These are phyloP conservation scores for Fusarium burgessii DNA, from an alignment of 2,329 filamentous ascomycete genomes.

Conservation along the genomic window DNA sequence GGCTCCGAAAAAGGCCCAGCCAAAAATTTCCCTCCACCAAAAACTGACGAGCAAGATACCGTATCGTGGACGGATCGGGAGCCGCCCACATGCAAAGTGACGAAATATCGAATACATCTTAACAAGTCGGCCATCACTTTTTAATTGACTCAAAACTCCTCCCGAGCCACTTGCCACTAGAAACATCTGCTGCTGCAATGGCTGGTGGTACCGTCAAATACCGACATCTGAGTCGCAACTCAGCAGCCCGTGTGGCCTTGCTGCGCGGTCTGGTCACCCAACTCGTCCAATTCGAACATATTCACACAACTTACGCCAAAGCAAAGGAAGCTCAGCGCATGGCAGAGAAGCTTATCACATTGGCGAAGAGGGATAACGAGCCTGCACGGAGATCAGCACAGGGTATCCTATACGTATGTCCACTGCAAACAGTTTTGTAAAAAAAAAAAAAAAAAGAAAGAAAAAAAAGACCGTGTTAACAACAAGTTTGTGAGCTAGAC, in stretches of 20 bases:
- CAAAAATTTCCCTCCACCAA: slow-evolving; percentile 52
- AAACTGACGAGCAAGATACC: slow-evolving; percentile 30
- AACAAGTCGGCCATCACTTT: not conserved
- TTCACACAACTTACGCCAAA: slow-evolving; percentile 95
- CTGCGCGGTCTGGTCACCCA: slow-evolving; percentile 96
- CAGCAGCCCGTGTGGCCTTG: slow-evolving; percentile 89
- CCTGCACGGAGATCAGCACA: slow-evolving; percentile 80
- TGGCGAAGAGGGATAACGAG: slow-evolving; percentile 93
- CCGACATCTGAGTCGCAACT: slow-evolving; percentile 86
- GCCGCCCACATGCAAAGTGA: slow-evolving; percentile 28
- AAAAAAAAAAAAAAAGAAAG: too few relatives aligned
- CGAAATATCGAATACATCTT: not conserved
- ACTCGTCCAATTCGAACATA: slow-evolving; percentile 91
- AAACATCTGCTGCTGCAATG: slow-evolving; percentile 64
- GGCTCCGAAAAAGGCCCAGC: slow-evolving; percentile 46
- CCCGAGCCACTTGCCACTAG: slow-evolving; percentile 12
- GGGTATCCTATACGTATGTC: slow-evolving; percentile 85
- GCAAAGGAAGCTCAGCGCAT: slow-evolving; percentile 96
- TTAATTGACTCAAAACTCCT: not conserved
- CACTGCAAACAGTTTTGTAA: not conserved
- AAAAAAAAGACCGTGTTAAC: slow-evolving; percentile 26
- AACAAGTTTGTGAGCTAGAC: slow-evolving; percentile 59
- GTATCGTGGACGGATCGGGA: slow-evolving; percentile 13
- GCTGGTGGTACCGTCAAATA: slow-evolving; percentile 89
- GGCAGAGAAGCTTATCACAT: slow-evolving; percentile 92